Evolutionary conservation across 2,329 filamentous ascomycete genomes (phyloP), one percentile per base, ranked within the genome.

Genomic region (Ilyonectria robusta): DNA sequence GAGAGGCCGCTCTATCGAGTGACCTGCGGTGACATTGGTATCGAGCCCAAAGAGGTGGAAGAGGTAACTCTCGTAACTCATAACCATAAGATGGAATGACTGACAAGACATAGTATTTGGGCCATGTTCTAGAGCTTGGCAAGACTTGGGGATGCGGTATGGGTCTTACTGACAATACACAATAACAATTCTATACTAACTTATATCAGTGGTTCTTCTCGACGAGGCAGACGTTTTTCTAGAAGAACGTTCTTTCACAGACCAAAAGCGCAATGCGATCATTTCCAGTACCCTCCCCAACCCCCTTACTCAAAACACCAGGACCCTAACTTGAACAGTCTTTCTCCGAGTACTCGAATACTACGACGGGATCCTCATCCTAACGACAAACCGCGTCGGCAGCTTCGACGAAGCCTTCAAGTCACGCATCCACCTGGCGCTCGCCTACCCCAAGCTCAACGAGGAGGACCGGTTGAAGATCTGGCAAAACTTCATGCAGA

Each of bases 331-430:
- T 26, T 2, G 2, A 6, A 7, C 29, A 79, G 81, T 84, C 3
- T 84, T 84, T 56, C 76, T 84, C 5, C 76, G 81, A 0, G 75
- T 80, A 0, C 71, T 84, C 1, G 82, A 84, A 61, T 84, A 83
- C 70, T 84, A 82, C 60, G 66, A 72, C 2, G 82, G 83, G 1
- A 81, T 84, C 56, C 70, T 84, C 0, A 82, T 82, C 69, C 75
- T 86, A 7, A 86, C 84, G 0, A 85, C 83, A 8, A 86, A 85
- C 71, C 79, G 82, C 2, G 80, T 84, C 1, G 81, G 82, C 1
- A 73, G 75, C 6, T 79, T 86, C n/a, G 84, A 86, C 65, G 82
- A 84, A 54, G 83, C 83, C 2, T 84, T 84, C 70, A 76, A 76
- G 42, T 83, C 82, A 0, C 76, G 82, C 0, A 78, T 85, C 29